These are phyloP conservation scores for Syzygium jambos DNA, from an alignment of 345 rosid species.

Conservation along the genomic window DNA sequence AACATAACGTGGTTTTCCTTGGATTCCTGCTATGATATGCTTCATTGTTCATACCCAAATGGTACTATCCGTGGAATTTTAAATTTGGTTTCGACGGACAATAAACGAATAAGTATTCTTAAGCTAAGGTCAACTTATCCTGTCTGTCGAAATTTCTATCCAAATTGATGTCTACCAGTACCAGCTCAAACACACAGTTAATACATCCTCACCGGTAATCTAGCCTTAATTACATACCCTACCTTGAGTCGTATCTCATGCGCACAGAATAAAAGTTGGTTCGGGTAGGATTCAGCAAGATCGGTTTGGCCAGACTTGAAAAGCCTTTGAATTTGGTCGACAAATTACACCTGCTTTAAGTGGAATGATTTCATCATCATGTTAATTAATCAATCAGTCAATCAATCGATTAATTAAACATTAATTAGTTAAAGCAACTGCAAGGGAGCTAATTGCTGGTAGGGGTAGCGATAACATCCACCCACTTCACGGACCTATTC, in stretches of 20 bases:
- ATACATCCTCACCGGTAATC: neutral
- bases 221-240: neutral
- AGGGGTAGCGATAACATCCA: neutral
- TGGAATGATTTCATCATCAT: neutral
- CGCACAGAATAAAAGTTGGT: neutral
- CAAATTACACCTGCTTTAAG: neutral
- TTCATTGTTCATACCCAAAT: neutral
- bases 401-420: neutral
- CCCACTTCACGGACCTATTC: neutral
- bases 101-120: neutral
- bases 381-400: neutral
- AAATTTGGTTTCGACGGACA: neutral
- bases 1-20: too few species aligned
- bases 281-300: neutral
- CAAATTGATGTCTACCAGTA: neutral
- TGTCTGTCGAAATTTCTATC: neutral
- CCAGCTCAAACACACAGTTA: neutral
- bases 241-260: neutral
- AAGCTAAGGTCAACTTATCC: neutral
- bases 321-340: neutral
- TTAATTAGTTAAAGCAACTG: neutral
- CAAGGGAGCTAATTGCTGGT: neutral
- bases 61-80: too few species aligned
- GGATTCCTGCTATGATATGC: neutral
- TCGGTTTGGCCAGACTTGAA: neutral